Conservation (phyloP, 192 early-diverging fungal species). For the Coemansia erecta region DNA sequence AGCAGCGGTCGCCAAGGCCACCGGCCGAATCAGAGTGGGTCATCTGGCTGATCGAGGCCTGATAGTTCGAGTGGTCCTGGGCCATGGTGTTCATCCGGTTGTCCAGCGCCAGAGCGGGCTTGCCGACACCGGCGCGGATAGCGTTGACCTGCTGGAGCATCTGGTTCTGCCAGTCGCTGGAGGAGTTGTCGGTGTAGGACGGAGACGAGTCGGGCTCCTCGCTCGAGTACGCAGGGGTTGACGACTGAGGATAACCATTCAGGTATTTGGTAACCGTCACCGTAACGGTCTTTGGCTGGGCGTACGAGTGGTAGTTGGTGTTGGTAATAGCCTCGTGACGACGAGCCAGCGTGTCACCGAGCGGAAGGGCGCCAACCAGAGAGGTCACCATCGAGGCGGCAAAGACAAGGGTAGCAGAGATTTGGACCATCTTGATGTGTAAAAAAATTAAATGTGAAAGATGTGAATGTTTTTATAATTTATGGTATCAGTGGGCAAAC, state of each 20-base stretch:
- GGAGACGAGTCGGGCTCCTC: not conserved
- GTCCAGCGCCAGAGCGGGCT: slow-evolving; percentile 21
- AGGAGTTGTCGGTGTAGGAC: not conserved
- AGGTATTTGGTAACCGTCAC: slow-evolving; percentile 18
- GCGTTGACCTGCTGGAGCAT: slow-evolving; percentile 40
- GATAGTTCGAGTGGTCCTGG: slow-evolving; percentile 38
- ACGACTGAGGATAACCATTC: slow-evolving; percentile 2
- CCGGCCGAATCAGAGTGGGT: slow-evolving; percentile 31
- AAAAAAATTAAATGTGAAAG: not conserved
- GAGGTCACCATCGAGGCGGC: slow-evolving; percentile 2
- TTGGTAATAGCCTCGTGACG: slow-evolving; percentile 32
- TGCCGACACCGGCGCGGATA: slow-evolving; percentile 30
- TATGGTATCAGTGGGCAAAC: not conserved
- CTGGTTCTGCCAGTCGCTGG: slow-evolving; percentile 29
- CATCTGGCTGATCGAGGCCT: slow-evolving; percentile 18
- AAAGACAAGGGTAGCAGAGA: slow-evolving; percentile 2
- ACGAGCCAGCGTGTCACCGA: slow-evolving; percentile 27
- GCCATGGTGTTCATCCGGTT: slow-evolving; percentile 27
- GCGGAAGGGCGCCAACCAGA: slow-evolving; percentile 4
- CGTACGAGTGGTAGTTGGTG: slow-evolving; percentile 15
- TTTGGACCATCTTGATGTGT: slow-evolving; percentile 1
- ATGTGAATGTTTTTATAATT: not conserved
- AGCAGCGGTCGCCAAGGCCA: slow-evolving; percentile 26
- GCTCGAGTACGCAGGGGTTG: not conserved
- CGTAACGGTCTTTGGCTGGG: slow-evolving; percentile 13